phyloP scores from a whole-genome alignment of 1,139 yeast genomes.

The Taphrina confusa region DNA sequence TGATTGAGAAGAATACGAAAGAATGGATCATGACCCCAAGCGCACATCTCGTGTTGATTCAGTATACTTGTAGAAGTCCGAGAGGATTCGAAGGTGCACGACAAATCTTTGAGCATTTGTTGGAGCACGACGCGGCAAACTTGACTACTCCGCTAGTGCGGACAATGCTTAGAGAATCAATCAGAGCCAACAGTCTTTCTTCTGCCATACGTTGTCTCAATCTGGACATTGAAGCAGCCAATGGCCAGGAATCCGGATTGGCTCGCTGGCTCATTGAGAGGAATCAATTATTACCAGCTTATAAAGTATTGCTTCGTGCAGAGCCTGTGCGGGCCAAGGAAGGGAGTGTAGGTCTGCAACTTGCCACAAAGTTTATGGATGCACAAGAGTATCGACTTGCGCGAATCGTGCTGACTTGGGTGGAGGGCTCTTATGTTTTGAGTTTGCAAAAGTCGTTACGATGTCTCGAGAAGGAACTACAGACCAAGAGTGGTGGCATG shows the following conservation, averaged over 20 bases:
- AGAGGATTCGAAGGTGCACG: neutral
- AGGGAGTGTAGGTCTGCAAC: constrained; percentile 16
- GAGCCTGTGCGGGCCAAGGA: constrained; percentile 23
- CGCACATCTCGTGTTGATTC: constrained; percentile 14
- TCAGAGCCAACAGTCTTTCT: neutral
- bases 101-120: constrained; percentile 1
- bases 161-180: constrained; percentile 23
- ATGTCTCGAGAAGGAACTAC: constrained; percentile 2
- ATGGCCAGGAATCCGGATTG: constrained; percentile 29
- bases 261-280: constrained; percentile 19
- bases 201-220: constrained; percentile 5
- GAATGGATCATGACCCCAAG: constrained; percentile 7
- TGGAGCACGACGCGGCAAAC: neutral
- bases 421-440: constrained; percentile 18
- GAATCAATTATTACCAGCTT: constrained; percentile 4
- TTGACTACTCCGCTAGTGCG: constrained; percentile 18
- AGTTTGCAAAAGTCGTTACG: constrained; percentile 18
- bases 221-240: neutral
- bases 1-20: constrained; percentile 14
- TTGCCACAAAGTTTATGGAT: constrained; percentile 6
- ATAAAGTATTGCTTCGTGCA: constrained; percentile 15
- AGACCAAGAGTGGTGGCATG: neutral
- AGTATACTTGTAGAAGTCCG: constrained; percentile 3
- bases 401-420: constrained; percentile 18
- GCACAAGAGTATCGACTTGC: neutral